Evolutionary conservation across 495 filamentous ascomycete genomes (phyloP).

Genomic region (Aspergillus ostianus): DNA sequence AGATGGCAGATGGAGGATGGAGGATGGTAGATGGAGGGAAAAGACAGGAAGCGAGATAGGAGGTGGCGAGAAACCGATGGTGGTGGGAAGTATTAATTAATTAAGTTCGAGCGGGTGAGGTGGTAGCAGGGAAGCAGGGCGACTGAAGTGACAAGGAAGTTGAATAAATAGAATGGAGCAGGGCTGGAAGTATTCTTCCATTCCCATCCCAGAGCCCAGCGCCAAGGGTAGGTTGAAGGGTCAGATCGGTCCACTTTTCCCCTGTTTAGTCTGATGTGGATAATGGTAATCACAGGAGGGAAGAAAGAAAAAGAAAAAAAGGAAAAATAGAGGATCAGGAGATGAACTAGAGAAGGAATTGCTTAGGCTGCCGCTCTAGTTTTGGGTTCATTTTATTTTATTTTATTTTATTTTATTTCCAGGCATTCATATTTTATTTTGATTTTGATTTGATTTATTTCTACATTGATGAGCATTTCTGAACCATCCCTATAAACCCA

Average conservation of each 20-base stretch:
- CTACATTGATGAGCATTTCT: background rate
- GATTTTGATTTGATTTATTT: background rate
- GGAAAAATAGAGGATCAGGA: background rate
- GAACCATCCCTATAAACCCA: background rate
- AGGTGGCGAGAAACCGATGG: background rate
- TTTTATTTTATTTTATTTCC: constrained; percentile 1
- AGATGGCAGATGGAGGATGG: background rate
- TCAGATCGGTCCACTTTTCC: constrained; percentile 31
- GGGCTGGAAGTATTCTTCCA: constrained; percentile 3
- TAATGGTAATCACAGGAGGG: background rate
- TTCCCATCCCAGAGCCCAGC: constrained; percentile 11
- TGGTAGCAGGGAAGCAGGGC: constrained; percentile 1
- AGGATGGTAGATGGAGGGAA: background rate
- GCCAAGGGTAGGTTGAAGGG: constrained; percentile 21
- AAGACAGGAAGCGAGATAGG: background rate
- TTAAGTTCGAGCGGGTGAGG: too few relatives aligned
- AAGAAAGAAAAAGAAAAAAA: background rate
- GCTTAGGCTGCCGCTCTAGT: constrained; percentile 1
- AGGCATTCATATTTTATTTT: background rate
- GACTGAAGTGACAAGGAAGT: too few relatives aligned
- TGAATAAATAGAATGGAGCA: constrained; percentile 8
- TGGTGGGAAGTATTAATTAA: too few relatives aligned
- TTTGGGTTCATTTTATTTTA: background rate
- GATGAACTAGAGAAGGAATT: constrained; percentile 1
- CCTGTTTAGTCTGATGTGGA: constrained; percentile 9